Evolutionary conservation across 129 eudicot species (phyloP).

Genomic region (Oenanthe sinensis): DNA sequence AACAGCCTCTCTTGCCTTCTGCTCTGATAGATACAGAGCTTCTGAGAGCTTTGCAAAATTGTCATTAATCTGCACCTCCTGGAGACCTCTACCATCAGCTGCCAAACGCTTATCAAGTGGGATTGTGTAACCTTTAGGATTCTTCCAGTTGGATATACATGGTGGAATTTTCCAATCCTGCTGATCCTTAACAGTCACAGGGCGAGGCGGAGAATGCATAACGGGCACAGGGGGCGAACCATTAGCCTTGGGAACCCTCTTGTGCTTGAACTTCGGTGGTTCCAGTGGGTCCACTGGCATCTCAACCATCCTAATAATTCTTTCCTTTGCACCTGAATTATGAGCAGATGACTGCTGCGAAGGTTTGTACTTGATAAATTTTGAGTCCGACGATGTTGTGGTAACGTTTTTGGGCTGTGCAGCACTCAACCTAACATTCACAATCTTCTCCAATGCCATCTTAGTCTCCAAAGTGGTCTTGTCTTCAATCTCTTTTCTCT

Average conservation of each 20-base stretch:
- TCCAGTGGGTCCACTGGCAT: constrained; percentile 92
- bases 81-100: constrained; percentile 92
- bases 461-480: constrained; percentile 52
- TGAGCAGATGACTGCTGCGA: constrained; percentile 81
- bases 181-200: constrained; percentile 88
- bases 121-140: constrained; percentile 83
- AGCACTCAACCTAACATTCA: constrained; percentile 77
- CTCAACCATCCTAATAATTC: constrained; percentile 83
- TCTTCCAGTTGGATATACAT: constrained; percentile 92
- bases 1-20: constrained; percentile 84
- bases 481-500: constrained; percentile 68
- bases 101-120: constrained; percentile 94
- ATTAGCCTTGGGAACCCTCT: constrained; percentile 81
- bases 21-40: constrained; percentile 78
- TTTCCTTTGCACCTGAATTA: constrained; percentile 85
- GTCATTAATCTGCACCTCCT: constrained; percentile 86
- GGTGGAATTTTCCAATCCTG: constrained; percentile 97
- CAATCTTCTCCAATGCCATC: constrained; percentile 79
- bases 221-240: constrained; percentile 96
- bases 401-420: constrained; percentile 90
- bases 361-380: constrained; percentile 74
- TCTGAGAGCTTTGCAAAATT: constrained; percentile 82
- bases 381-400: constrained; percentile 50
- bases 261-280: constrained; percentile 93
- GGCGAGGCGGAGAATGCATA: constrained; percentile 93